phyloP scores from a whole-genome alignment of 768 basidiomycete species.

The Lactarius pseudohatsudake region DNA sequence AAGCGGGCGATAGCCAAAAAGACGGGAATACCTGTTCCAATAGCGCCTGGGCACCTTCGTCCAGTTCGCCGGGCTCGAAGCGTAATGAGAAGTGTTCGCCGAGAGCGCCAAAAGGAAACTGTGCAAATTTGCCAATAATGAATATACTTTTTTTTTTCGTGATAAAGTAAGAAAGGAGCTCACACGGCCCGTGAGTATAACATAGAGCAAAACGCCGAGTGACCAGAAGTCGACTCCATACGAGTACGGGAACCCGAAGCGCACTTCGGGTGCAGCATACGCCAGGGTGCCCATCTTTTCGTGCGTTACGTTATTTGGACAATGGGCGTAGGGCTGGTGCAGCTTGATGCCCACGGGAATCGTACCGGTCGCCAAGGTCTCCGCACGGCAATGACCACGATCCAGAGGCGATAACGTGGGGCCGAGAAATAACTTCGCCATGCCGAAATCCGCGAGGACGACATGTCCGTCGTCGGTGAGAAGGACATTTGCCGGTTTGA shows the following conservation, averaged over 20 bases:
- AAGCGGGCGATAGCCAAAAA: neutral
- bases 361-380: neutral
- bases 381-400: slow-evolving; percentile 3
- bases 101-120: slow-evolving; percentile 28
- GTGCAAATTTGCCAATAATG: neutral
- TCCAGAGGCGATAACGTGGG: neutral
- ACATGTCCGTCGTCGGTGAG: slow-evolving; percentile 21
- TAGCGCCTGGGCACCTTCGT: slow-evolving; percentile 23
- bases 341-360: slow-evolving; percentile 3
- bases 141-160: neutral
- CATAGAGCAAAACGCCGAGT: slow-evolving; percentile 27
- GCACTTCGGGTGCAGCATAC: slow-evolving; percentile 29
- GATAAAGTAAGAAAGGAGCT: neutral
- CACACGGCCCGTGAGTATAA: slow-evolving; percentile 30
- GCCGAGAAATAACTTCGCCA: slow-evolving; percentile 26
- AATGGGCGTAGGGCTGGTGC: slow-evolving; percentile 20
- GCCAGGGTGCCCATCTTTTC: slow-evolving; percentile 26
- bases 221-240: slow-evolving; percentile 31
- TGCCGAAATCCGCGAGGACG: slow-evolving; percentile 29
- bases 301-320: slow-evolving; percentile 13
- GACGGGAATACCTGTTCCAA: slow-evolving; percentile 11
- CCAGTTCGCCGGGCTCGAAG: slow-evolving; percentile 26
- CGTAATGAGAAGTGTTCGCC: slow-evolving; percentile 17
- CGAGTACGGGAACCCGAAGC: slow-evolving; percentile 23
- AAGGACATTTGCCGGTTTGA: slow-evolving; percentile 45